A percentile compares a stretch with the other conserved stretches of the same genome.
Conservation (phyloP, 768 basidiomycete genomes). For the Udeniomyces megalosporus region DNA sequence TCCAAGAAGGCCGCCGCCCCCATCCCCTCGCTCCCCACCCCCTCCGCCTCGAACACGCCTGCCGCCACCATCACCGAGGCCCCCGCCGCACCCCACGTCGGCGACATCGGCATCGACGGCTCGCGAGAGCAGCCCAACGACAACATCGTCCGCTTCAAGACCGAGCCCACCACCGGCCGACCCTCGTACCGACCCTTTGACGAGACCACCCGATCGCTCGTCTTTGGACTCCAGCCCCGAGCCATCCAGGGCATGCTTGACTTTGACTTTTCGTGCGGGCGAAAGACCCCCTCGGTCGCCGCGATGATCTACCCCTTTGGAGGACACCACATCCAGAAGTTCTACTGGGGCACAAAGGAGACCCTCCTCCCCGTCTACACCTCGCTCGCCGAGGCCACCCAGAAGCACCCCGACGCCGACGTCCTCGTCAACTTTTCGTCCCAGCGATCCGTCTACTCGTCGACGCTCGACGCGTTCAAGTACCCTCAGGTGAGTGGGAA, state of each 20-base stretch:
- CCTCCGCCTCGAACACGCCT: constrained; percentile 37
- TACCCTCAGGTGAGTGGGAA: constrained; percentile 38
- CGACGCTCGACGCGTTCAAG: constrained; percentile 79
- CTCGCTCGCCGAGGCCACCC: constrained; percentile 68
- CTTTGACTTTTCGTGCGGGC: constrained; percentile 97
- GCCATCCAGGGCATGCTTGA: constrained; percentile 98
- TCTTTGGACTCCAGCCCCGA: constrained; percentile 95
- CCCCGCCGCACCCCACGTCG: constrained; percentile 16
- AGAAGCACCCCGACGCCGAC: constrained; percentile 91
- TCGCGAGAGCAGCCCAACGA: constrained; percentile 70
- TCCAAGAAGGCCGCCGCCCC: constrained; percentile 28
- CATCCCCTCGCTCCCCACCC: constrained; percentile 30
- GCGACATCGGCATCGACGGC: constrained; percentile 35
- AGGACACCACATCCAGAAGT: constrained; percentile 99
- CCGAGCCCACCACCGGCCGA: constrained; percentile 33
- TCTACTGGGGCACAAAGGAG: constrained; percentile 99
- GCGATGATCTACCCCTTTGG: constrained; percentile 99
- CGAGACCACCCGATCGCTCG: constrained; percentile 81
- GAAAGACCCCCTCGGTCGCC: constrained; percentile 75
- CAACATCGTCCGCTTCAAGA: constrained; percentile 77
- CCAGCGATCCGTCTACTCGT: constrained; percentile 81
- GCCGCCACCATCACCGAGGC: constrained; percentile 26
- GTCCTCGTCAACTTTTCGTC: constrained; percentile 97
- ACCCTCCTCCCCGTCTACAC: constrained; percentile 97
- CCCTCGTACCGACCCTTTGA: constrained; percentile 87